Evolutionary conservation across 108 stramenopile genomes (phyloP).

Genomic region (Nannochloropsis oceanica): DNA sequence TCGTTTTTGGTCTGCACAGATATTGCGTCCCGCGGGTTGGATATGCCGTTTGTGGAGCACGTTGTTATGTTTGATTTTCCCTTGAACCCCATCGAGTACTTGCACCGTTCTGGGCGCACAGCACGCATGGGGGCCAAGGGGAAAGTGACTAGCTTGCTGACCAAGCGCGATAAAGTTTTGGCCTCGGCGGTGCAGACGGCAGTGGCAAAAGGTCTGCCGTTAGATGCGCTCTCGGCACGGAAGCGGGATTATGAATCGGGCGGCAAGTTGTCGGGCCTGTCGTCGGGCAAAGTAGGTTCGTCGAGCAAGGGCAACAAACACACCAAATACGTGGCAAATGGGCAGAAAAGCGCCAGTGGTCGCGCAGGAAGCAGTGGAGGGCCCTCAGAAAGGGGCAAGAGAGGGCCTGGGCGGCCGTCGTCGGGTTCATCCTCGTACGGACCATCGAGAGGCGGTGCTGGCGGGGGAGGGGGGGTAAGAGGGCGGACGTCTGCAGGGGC

Average conservation of each 20-base stretch:
- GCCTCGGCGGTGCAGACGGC: constrained; percentile 28
- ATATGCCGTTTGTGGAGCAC: constrained; percentile 68
- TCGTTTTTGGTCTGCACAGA: constrained; percentile 63
- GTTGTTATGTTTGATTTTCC: constrained; percentile 85
- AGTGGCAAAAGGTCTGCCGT: constrained; percentile 18
- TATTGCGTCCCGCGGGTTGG: constrained; percentile 66
- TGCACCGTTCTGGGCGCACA: constrained; percentile 50
- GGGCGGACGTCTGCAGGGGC: background rate
- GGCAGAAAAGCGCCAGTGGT: background rate
- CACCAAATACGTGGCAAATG: background rate
- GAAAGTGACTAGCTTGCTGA: constrained; percentile 17
- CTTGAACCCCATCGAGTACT: constrained; percentile 65
- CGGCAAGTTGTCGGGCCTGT: background rate
- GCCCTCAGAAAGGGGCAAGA: background rate
- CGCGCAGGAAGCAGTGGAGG: background rate
- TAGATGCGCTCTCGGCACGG: constrained; percentile 26
- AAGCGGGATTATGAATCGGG: constrained; percentile 21
- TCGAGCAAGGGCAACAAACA: background rate
- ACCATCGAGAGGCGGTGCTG: background rate
- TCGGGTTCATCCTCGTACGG: background rate
- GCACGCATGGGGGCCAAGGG: constrained; percentile 30
- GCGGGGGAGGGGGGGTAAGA: background rate
- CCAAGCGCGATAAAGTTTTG: constrained; percentile 28
- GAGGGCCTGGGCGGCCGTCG: background rate
- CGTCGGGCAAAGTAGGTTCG: background rate